Base-by-base conservation (phyloP, 176 grass and related monocot species). In the Oryza officinalis region DNA sequence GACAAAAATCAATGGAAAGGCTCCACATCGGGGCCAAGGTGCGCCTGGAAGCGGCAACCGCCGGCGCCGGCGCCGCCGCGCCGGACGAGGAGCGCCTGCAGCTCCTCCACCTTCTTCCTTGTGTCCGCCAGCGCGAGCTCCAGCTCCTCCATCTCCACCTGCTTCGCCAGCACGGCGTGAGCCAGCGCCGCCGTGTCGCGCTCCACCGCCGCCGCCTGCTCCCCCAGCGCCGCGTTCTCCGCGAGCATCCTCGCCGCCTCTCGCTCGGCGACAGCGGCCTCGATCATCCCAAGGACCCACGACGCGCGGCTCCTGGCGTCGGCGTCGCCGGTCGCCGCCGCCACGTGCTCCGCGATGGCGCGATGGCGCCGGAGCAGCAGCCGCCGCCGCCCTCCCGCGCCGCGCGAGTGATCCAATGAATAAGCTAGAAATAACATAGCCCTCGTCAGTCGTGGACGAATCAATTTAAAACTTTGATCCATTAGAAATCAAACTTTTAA, bases 31-130 rank as follows among this genome's bases (percentile, higher is more conserved):
- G 61, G 70, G 11, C 77, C 70, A 5, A 5, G 25, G 78, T 46
- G 59, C 33, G 63, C 20, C 85, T 31, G 78, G 70, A 35, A 35
- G 33, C 33, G 78, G 78, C 33, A 60, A 0, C 12, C 10, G 32
- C 1, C 61, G 15, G n/a, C n/a, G n/a, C n/a, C n/a, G n/a, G n/a
- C n/a, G n/a, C n/a, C n/a, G n/a, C n/a, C n/a, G 67, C 72, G 33
- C 33, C 33, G 77, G 8, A 57, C 44, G 10, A 2, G 26, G n/a
- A 81, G 77, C 61, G 77, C 69, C 86, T 71, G 28, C 17, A 88
- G 66, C 73, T 71, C 80, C 4, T 40, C 72, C 73, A 54, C 80
- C 74, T 65, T 64, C 66, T 54, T 77, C 74, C 4, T 83, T 6
- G 43, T 43, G 54, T 35, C 80, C 86, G 7, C n/a, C 2, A 32